These are phyloP conservation scores for Papilionanthe hybrid DNA, from an alignment of 116 monocot species.

Conservation along the genomic window DNA sequence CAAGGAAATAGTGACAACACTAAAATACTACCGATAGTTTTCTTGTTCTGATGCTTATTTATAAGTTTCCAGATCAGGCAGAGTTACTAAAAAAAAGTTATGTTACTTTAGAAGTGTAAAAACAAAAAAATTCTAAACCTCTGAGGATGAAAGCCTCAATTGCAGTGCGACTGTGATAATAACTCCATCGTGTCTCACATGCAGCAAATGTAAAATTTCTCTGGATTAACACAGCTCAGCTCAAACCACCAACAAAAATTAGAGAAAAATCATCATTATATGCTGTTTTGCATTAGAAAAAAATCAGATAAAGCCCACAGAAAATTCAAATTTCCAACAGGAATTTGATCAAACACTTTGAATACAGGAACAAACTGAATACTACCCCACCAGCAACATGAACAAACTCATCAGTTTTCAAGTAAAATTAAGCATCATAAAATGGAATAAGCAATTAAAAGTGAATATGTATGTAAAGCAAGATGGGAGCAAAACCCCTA, in stretches of 20 bases:
- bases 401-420: background rate
- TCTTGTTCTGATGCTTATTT: no score
- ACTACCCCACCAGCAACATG: background rate
- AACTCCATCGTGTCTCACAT: no score
- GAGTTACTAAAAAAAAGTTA: no score
- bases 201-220: background rate
- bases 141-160: no score
- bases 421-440: background rate
- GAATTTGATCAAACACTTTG: constrained; percentile 19
- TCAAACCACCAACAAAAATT: background rate
- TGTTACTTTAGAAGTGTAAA: no score
- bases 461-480: no score
- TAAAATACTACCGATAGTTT: no score
- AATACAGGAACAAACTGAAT: background rate
- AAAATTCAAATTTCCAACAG: background rate
- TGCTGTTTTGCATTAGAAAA: background rate
- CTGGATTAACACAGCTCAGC: background rate
- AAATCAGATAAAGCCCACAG: background rate
- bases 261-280: background rate
- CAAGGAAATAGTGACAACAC: no score
- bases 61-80: no score
- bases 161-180: no score
- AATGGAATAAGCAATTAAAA: background rate
- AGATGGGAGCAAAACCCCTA: background rate
- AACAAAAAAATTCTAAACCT: no score